Percentiles rank a stretch among this genome's conserved stretches.
These are phyloP conservation scores for Syncephalastrum sp. DNA, from an alignment of 371 early-diverging fungal species.

Conservation along the genomic window DNA sequence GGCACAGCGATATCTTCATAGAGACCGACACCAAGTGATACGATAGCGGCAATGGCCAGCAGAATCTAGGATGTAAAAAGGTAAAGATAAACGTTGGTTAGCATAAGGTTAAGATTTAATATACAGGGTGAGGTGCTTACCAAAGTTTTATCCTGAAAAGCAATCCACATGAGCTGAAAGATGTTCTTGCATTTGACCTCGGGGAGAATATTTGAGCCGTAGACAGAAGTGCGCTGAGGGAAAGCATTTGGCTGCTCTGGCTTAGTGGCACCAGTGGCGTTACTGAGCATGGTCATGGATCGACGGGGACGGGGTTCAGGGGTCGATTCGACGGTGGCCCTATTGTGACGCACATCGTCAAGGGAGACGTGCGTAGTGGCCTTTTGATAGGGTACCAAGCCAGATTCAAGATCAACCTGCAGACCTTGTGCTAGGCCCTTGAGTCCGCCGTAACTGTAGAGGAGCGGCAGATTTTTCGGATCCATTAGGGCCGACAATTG, in stretches of 20 bases:
- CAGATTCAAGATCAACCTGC: conserved; percentile 48
- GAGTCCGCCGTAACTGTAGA: conserved; percentile 49
- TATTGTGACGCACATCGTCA: conserved; percentile 19
- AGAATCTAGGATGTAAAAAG: conserved; percentile 52
- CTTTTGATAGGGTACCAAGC: conserved; percentile 39
- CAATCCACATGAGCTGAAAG: conserved; percentile 76
- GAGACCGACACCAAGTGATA: conserved; percentile 85
- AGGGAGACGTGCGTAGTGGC: conserved; percentile 19
- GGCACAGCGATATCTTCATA: conserved; percentile 73
- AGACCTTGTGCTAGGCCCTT: conserved; percentile 57
- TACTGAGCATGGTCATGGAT: conserved; percentile 17
- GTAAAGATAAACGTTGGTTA: no score
- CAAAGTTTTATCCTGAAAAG: conserved; percentile 83
- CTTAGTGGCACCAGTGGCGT: conserved; percentile 7
- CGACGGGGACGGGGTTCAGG: conserved; percentile 10
- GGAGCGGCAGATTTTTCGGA: conserved; percentile 53
- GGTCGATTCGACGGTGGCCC: neutral
- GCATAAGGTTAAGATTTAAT: no score
- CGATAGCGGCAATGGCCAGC: conserved; percentile 78
- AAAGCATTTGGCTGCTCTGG: conserved; percentile 17
- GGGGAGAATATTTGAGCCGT: conserved; percentile 72
- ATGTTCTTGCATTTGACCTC: conserved; percentile 65
- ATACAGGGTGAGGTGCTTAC: conserved; percentile 30
- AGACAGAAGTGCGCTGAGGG: conserved; percentile 39
- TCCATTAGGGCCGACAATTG: conserved; percentile 56